Evolutionary conservation across 2,329 filamentous ascomycete genomes (phyloP), one percentile per base, ranked within the genome.

Genomic region (Ramularia endophylla): DNA sequence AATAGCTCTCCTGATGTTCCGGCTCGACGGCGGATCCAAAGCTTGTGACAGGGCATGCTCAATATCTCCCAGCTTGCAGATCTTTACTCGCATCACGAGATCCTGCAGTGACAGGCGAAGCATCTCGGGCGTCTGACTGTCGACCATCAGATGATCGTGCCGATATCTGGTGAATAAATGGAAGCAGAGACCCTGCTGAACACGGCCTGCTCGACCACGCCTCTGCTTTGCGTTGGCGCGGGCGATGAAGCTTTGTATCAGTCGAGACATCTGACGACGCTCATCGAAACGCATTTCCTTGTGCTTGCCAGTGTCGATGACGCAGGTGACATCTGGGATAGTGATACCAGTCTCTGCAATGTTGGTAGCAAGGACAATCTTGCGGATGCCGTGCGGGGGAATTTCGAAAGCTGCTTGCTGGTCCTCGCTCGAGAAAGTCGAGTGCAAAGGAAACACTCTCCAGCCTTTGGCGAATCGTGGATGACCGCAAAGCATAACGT

Each of bases 291-390:
- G 72, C 90, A 95, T 95, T 64, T 95, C 90, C 52, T 94, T 88
- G 65, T 97, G 90, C 64, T 95, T 97, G 42, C 92, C 92, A 1
- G 88, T 89, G 63, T 98, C 92, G 44, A 98, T 85, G 33, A 98
- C 92, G 55, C 89, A 95, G 0, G 92, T 97, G 20, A 98, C 87
- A 60, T 98, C 92, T 1, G 92, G 92, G 51, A 98, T 98, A 0
- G 92, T 98, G 59, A 98, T 95, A 69, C 92, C 92, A 1, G 92
- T 98, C 64, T 98, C 92, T 4, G 92, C 92, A 62, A 98, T 98
- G 59, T 98, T 98, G 11, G 92, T 98, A 2, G 92, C 89, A 40
- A 98, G 75, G 2, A 98, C 90, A 50, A 98, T 92, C 67, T 98
- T 98, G 48, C 89, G 78, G 42, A 81, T 73, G 0, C 90, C 90